Conservation (phyloP, 2,329 filamentous ascomycete genomes). For the Kalmusia sp. region DNA sequence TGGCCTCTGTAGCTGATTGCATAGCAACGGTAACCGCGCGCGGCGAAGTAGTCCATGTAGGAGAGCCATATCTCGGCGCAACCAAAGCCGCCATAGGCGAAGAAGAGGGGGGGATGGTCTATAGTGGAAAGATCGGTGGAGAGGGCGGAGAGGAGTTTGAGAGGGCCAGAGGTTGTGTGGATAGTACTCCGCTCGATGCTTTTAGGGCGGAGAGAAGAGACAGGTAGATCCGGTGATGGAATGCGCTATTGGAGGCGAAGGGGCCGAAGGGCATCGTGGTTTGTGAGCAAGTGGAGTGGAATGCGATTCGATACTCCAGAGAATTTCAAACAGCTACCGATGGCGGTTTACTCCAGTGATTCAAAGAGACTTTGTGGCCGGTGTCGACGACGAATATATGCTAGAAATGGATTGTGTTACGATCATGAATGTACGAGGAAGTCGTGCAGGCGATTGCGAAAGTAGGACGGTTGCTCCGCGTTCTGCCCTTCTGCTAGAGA, state of each 20-base stretch:
- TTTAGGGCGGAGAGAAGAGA: conserved; percentile 44
- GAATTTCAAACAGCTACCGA: neutral
- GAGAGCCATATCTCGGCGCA: conserved; percentile 60
- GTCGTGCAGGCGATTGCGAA: neutral
- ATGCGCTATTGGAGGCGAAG: conserved; percentile 38
- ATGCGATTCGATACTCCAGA: neutral
- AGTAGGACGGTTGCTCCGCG: neutral
- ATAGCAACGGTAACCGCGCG: conserved; percentile 57
- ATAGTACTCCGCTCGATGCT: conserved; percentile 56
- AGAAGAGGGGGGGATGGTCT: conserved; percentile 53
- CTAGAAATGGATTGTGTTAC: neutral
- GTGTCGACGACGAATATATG: neutral
- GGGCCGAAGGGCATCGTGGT: conserved; percentile 34
- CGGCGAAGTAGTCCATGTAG: conserved; percentile 59
- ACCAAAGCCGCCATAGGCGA: conserved; percentile 64
- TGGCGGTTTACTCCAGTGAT: neutral
- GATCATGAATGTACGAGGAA: neutral
- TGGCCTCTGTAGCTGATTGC: conserved; percentile 62
- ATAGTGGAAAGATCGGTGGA: conserved; percentile 23
- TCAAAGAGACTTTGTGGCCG: neutral
- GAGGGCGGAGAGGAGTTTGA: conserved; percentile 59
- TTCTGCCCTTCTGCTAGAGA: neutral
- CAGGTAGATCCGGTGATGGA: conserved; percentile 31
- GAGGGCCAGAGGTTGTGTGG: conserved; percentile 51
- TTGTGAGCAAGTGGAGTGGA: neutral